Evolutionary conservation across 1,284 basidiomycete species (phyloP), one percentile per base, ranked within the genome.

Genomic region (Heterobasidion irregulare): DNA sequence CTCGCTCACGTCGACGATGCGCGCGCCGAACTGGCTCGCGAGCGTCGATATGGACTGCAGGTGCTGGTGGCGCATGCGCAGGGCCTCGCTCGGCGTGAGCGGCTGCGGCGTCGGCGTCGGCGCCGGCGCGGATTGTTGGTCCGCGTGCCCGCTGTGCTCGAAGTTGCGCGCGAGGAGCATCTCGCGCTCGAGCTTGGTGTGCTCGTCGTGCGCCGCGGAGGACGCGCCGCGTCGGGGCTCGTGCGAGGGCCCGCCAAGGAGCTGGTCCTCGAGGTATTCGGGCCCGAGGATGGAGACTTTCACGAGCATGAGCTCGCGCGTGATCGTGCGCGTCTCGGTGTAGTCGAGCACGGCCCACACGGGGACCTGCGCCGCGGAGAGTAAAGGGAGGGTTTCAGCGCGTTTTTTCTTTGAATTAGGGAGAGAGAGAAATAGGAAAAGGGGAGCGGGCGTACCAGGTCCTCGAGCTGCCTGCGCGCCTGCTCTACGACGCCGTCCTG

Each of bases 401-500:
- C 41, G 41, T 26, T 26, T 26, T n/a, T n/a, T n/a, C n/a, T 26
- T 26, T 26, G 26, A 1, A 16, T 18, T 47, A 18, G 18, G 8
- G 26, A 32, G 46, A 13, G 18, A 13, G 18, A 13, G 9, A 32
- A 0, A 18, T 2, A 47, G 10, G 46, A 15, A 16, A 16, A 10
- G 6, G 18, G 9, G 18, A 3, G 35, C 35, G 32, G 9, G 76
- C 89, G 62, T 65, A 95, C 94, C 59, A 97, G 78, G 67, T 98
- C 94, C 65, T 98, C 94, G 15, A 98, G 81, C 65, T 97, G 94
- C 60, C 94, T 78, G 48, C 94, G 79, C 32, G 92, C 95, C 73
- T 99, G 97, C 71, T 99, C 97, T 53, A 99, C 90, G 46, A 99
- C 95, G 58, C 92, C 94, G 65, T 99, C 96, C 71, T 99, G 97